Conservation (phyloP, 352 stramenopile genomes). For the Chrysophaeum taylorii region DNA sequence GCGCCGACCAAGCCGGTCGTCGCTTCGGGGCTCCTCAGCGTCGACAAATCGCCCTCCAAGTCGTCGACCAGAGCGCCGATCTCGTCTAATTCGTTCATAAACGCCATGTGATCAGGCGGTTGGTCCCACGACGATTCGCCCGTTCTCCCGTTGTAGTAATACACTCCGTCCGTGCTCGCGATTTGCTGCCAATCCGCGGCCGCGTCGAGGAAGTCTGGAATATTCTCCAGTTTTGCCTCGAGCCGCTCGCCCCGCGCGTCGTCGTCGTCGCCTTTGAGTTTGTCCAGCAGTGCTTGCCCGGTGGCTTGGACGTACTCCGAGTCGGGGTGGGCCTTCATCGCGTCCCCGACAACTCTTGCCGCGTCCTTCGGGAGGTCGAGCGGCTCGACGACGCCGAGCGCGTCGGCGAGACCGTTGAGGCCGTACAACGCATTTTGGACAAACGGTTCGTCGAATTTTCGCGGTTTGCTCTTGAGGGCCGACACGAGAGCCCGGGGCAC, state of each 20-base stretch:
- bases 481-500: neutral
- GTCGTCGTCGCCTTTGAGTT: constrained; percentile 11
- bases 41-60: constrained; percentile 5
- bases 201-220: constrained; percentile 17
- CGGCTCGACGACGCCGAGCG: constrained; percentile 14
- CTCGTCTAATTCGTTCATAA: constrained; percentile 11
- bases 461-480: constrained; percentile 11
- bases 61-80: constrained; percentile 13
- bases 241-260: constrained; percentile 14
- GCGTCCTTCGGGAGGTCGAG: constrained; percentile 17
- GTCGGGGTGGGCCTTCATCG: neutral
- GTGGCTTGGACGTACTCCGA: constrained; percentile 19
- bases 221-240: constrained; percentile 7
- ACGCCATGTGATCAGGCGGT: constrained; percentile 10
- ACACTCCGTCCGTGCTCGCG: constrained; percentile 7
- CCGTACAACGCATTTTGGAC: constrained; percentile 20
- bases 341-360: constrained; percentile 13
- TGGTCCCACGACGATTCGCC: constrained; percentile 17
- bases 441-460: constrained; percentile 11
- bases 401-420: constrained; percentile 7
- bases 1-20: constrained; percentile 5
- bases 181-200: constrained; percentile 16
- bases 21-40: neutral
- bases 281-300: neutral
- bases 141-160: constrained; percentile 18